Conservation (phyloP, 2,329 filamentous ascomycete genomes). For the Cordyceps militaris region DNA sequence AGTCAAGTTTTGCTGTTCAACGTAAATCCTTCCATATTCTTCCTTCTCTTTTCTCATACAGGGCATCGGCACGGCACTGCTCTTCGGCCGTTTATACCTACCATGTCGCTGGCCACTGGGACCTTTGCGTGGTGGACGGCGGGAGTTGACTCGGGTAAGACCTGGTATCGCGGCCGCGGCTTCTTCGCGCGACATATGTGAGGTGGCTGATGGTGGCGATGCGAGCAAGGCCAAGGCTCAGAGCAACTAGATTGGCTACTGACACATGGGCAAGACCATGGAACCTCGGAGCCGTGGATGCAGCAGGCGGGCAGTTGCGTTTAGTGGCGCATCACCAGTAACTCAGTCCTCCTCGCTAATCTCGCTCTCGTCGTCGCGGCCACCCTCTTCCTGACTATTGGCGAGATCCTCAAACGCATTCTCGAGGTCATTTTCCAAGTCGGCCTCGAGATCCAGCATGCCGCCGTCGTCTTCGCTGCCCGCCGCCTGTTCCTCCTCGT, state of each 20-base stretch:
- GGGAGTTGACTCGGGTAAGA: no score
- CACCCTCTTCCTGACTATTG: constrained; percentile 43
- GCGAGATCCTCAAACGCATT: constrained; percentile 46
- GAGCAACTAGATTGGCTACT: no score
- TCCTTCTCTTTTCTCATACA: not conserved
- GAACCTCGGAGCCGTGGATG: no score
- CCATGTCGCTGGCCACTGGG: no score
- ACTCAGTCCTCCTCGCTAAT: constrained; percentile 59
- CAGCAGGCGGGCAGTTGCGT: no score
- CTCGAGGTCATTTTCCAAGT: constrained; percentile 42
- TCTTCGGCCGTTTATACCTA: no score
- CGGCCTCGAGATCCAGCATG: constrained; percentile 28
- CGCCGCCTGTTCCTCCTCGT: constrained; percentile 23
- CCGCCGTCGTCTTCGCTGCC: constrained; percentile 20
- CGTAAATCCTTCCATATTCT: not conserved
- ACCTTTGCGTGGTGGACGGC: no score
- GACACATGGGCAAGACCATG: no score
- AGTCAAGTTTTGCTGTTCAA: not conserved
- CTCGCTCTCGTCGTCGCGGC: constrained; percentile 53
- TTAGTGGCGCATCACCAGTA: no score
- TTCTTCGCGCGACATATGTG: not conserved
- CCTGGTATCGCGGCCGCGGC: no score
- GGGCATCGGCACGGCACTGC: not conserved
- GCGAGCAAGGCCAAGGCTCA: no score
- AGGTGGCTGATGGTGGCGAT: no score